Conservation (phyloP, 2,329 filamentous ascomycete species). For the Alternaria consortialis region DNA sequence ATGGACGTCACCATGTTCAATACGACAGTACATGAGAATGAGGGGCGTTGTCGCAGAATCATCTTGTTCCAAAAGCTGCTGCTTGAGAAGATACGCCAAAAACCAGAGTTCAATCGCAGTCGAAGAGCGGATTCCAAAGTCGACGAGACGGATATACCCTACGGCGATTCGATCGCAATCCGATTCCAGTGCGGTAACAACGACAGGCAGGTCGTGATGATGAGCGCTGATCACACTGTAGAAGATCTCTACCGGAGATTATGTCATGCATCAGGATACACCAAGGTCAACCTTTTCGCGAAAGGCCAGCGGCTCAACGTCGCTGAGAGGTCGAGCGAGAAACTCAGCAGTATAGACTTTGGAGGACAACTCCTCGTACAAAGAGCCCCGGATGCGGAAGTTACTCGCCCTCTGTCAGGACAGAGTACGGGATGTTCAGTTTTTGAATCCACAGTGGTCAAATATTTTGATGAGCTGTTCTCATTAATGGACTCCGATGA, state of each 20-base stretch:
- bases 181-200: conserved; percentile 72
- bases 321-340: conserved; percentile 63
- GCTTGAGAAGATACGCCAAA: conserved; percentile 42
- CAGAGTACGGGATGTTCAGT: conserved; percentile 51
- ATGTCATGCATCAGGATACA: conserved; percentile 75
- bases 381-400: conserved; percentile 39
- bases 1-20: conserved; percentile 27
- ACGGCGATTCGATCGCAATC: conserved; percentile 72
- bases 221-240: conserved; percentile 76
- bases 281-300: conserved; percentile 77
- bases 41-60: conserved; percentile 43
- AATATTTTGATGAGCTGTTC: conserved; percentile 86
- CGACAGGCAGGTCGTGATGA: conserved; percentile 68
- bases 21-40: conserved; percentile 38
- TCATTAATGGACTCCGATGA: conserved; percentile 79
- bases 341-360: conserved; percentile 66
- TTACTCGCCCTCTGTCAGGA: conserved; percentile 29
- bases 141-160: conserved; percentile 60
- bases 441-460: conserved; percentile 80
- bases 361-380: conserved; percentile 43
- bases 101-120: conserved; percentile 43
- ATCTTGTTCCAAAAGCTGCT: conserved; percentile 48
- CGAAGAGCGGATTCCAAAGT: conserved; percentile 47
- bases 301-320: conserved; percentile 72
- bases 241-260: conserved; percentile 74